Conservation (phyloP, 177 flowering plant genomes). For the Telopea speciosissima region DNA sequence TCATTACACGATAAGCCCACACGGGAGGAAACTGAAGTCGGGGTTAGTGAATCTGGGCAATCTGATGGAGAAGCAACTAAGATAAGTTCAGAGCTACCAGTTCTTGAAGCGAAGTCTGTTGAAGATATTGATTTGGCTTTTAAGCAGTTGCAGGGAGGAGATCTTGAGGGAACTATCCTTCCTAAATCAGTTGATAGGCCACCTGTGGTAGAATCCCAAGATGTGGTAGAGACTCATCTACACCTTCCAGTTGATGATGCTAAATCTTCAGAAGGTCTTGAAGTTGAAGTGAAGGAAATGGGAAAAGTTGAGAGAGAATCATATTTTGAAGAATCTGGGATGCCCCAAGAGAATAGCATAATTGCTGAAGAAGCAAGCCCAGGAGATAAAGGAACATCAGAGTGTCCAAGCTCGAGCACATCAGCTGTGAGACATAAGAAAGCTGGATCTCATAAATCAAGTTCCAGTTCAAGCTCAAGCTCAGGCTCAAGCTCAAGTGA, state of each 20-base stretch:
- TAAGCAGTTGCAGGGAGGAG: slow-evolving; percentile 14
- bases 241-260: slow-evolving; percentile 12
- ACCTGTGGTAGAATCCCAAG: slow-evolving; percentile 8
- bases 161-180: slow-evolving; percentile 18
- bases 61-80: too few species aligned
- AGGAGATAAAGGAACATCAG: slow-evolving; percentile 9
- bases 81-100: background rate
- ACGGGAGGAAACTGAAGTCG: too few species aligned
- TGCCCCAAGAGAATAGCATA: slow-evolving; percentile 13
- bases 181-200: slow-evolving; percentile 16
- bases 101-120: background rate
- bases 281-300: slow-evolving; percentile 14
- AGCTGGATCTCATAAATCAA: slow-evolving; percentile 16
- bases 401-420: slow-evolving; percentile 14
- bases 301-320: background rate
- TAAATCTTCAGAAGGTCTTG: slow-evolving; percentile 5
- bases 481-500: slow-evolving; percentile 39
- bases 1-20: too few species aligned
- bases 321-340: slow-evolving; percentile 7
- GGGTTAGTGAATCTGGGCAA: too few species aligned
- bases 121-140: background rate
- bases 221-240: slow-evolving; percentile 9
- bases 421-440: slow-evolving; percentile 15
- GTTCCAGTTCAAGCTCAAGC: slow-evolving; percentile 28
- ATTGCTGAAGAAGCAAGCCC: slow-evolving; percentile 9